Evolutionary conservation across 108 stramenopile species (phyloP).

Genomic region (Skeletonema tropicum): DNA sequence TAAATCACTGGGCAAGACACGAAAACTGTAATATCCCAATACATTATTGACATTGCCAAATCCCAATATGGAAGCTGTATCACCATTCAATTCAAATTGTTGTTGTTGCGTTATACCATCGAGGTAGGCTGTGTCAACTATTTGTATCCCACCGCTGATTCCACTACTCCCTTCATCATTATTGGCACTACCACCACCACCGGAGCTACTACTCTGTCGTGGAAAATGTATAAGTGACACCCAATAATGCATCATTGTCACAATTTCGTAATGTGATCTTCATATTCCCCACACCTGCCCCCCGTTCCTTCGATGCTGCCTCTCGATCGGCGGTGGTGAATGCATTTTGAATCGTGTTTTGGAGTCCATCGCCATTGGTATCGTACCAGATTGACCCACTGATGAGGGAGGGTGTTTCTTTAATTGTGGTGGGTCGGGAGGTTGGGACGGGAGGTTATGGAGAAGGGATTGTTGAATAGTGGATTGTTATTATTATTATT

Average conservation of each 20-base stretch:
- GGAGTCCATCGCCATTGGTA: slow-evolving; percentile 33
- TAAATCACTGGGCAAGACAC: slow-evolving; percentile 21
- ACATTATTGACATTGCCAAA: neutral
- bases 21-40: slow-evolving; percentile 27
- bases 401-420: slow-evolving; percentile 8
- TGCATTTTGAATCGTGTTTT: slow-evolving; percentile 14
- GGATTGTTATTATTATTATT: neutral
- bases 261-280: slow-evolving; percentile 9
- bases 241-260: slow-evolving; percentile 6
- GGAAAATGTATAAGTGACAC: slow-evolving; percentile 28
- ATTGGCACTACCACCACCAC: neutral
- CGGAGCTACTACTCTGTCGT: neutral
- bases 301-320: slow-evolving; percentile 10
- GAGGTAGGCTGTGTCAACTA: slow-evolving; percentile 2
- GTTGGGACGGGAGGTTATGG: neutral
- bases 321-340: slow-evolving; percentile 17
- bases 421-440: neutral
- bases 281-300: slow-evolving; percentile 21
- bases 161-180: neutral
- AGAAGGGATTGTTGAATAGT: slow-evolving; percentile 1
- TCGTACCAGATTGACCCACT: slow-evolving; percentile 31
- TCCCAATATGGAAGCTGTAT: neutral
- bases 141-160: neutral
- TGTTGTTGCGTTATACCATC: neutral
- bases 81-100: neutral